Base-by-base conservation (phyloP, 2,329 filamentous ascomycete species). In the Sordariomycetes sp. region DNA sequence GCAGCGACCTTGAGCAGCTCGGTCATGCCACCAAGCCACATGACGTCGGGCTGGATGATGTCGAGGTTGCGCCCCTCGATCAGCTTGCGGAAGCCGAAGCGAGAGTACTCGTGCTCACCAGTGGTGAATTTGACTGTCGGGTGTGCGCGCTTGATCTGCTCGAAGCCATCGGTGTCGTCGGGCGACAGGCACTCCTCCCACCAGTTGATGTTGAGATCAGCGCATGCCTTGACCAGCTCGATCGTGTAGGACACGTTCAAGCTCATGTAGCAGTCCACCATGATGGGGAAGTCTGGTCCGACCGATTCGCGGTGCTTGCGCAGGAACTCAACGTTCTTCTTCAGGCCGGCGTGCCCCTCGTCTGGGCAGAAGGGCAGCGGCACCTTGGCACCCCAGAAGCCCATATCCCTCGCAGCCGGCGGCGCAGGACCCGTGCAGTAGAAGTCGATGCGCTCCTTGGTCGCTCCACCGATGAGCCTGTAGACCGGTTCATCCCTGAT, bases 191-290 rank as follows among this genome's bases (percentile, higher is more conserved):
- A 93, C 66, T 95, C 88, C 64, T 95, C 88, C 86, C 86, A 94
- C 88, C 88, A 95, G 66, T 94, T 87, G 55, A 95, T 88, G 58
- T 90, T 74, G 45, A 94, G 72, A 46, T 87, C 79, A 47, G 85
- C 75, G 53, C 82, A 86, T 33, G 80, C 82, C 61, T 88, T 84
- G 40, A 84, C 88, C 17, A 95, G 70, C 59, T 94, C 82, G 46
- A 95, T 94, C 4, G 86, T 94, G 63, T 95, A 95, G 2, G 84
- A 66, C 18, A 95, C 88, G 49, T 88, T 94, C 50, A 95, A 67
- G 46, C 83, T 88, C 88, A 95, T 95, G 63, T 94, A 95, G 69
- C 88, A 95, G 63, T 95, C 88, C 5, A 95, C 88, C 69, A 93
- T 88, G 45, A 95, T 71, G 30, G 88, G 88, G 55, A 92, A 95